These are phyloP conservation scores for Cutaneotrichosporon spelunceum DNA, from an alignment of 1,284 basidiomycete genomes.

Conservation along the genomic window DNA sequence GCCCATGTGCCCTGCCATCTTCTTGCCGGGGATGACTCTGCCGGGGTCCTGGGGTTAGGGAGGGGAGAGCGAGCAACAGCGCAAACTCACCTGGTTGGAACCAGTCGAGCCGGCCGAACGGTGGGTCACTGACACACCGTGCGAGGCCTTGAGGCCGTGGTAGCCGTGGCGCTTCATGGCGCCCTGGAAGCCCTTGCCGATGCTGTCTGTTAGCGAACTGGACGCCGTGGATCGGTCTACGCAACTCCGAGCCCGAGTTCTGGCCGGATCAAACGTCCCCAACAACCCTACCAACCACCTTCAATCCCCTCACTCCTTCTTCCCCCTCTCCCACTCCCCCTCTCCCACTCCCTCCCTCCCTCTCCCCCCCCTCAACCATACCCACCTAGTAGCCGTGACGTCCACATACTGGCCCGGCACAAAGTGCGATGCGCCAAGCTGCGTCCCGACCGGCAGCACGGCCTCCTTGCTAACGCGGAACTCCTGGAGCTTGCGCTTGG, in stretches of 20 bases:
- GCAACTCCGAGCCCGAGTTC: no score
- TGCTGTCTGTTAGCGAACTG: slow-evolving; percentile 56
- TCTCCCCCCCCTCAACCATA: slow-evolving; percentile 19
- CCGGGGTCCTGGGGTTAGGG: slow-evolving; percentile 71
- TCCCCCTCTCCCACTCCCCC: not conserved
- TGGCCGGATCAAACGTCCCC: no score
- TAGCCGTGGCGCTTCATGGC: slow-evolving; percentile 97
- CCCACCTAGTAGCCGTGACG: slow-evolving; percentile 85
- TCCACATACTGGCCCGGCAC: slow-evolving; percentile 97
- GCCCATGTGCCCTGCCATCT: slow-evolving; percentile 96
- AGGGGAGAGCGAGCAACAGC: not conserved
- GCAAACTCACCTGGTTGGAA: slow-evolving; percentile 73
- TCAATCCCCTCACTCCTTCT: no score
- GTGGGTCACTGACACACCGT: slow-evolving; percentile 95
- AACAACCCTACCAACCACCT: no score
- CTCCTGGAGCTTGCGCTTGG: slow-evolving; percentile 84
- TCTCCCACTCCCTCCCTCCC: not conserved
- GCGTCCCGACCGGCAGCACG: slow-evolving; percentile 82
- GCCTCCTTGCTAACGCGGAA: slow-evolving; percentile 87
- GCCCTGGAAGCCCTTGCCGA: slow-evolving; percentile 96
- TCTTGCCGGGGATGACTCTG: slow-evolving; percentile 91
- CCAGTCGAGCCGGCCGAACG: slow-evolving; percentile 90
- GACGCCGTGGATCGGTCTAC: no score
- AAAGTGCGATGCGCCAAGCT: slow-evolving; percentile 87
- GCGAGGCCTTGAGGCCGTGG: slow-evolving; percentile 84